Conservation (phyloP, 768 basidiomycete species). For the Multifurca ochricompacta region DNA sequence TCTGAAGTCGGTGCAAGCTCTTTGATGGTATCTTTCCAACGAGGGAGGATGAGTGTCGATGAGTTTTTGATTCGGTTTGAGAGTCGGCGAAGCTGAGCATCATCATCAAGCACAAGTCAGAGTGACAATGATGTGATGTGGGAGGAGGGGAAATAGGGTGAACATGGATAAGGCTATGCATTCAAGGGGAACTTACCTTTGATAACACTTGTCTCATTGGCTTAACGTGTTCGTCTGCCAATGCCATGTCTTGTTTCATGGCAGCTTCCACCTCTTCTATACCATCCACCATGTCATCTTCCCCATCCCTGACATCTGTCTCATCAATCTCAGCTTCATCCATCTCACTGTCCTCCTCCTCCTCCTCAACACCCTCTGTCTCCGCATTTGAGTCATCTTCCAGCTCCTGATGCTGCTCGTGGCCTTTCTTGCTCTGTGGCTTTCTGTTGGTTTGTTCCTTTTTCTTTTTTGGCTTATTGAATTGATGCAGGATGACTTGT, state of each 20-base stretch:
- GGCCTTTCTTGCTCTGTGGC: no score
- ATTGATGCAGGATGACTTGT: conserved; percentile 28
- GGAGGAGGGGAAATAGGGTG: no score
- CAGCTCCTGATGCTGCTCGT: no score
- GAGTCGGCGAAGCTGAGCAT: conserved; percentile 4
- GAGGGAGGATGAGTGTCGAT: conserved; percentile 27
- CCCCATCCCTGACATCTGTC: not conserved
- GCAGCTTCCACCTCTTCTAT: conserved; percentile 11
- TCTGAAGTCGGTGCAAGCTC: not conserved
- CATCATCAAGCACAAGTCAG: not conserved
- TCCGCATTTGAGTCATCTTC: no score
- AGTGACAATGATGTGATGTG: not conserved
- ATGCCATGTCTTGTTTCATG: conserved; percentile 27
- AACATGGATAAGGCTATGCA: no score
- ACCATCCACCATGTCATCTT: not conserved
- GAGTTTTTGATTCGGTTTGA: conserved; percentile 24
- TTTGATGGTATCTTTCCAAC: conserved; percentile 23
- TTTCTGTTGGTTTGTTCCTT: not conserved
- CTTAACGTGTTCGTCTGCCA: conserved; percentile 11
- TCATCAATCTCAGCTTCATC: no score
- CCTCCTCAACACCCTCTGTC: no score
- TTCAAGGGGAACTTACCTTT: no score
- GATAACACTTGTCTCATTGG: conserved; percentile 27
- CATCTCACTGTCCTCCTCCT: no score
- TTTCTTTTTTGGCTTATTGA: conserved; percentile 27